These are phyloP conservation scores for Trametes cinnabarina DNA, from an alignment of 768 basidiomycete species.

Conservation along the genomic window DNA sequence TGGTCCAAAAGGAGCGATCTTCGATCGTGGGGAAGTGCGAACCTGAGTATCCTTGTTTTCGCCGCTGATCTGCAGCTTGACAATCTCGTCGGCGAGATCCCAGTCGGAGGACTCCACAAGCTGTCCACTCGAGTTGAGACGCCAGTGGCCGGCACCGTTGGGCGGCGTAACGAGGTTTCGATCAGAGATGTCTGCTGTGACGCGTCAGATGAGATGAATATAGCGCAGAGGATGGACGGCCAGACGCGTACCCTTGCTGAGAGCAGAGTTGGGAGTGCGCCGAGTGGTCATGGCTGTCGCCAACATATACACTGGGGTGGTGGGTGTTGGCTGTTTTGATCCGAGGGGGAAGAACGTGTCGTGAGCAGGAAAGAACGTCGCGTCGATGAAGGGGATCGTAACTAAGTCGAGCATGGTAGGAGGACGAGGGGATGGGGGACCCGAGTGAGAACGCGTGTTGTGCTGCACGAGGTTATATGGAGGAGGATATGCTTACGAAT, in stretches of 20 bases:
- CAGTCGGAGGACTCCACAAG: conserved; percentile 64
- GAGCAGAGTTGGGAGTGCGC: conserved; percentile 23
- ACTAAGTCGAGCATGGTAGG: conserved; percentile 62
- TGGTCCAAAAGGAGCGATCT: conserved; percentile 49
- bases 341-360: conserved; percentile 33
- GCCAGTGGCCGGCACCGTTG: conserved; percentile 55
- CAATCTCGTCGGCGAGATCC: conserved; percentile 73
- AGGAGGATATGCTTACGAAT: conserved; percentile 37
- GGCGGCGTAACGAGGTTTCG: conserved; percentile 37
- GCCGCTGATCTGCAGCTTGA: conserved; percentile 66
- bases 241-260: conserved; percentile 25
- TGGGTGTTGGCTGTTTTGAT: conserved; percentile 29
- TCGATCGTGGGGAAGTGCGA: conserved; percentile 68
- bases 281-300: conserved; percentile 23
- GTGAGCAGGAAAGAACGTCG: conserved; percentile 37
- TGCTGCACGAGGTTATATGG: conserved; percentile 26
- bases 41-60: conserved; percentile 53
- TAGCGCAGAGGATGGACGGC: not conserved
- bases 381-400: conserved; percentile 48
- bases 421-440: not conserved
- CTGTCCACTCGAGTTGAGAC: conserved; percentile 61
- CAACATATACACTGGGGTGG: conserved; percentile 32
- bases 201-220: conserved; percentile 7
- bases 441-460: conserved; percentile 9
- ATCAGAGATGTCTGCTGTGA: conserved; percentile 37